phyloP scores from a whole-genome alignment of 306 rosid genomes.

The Gleditsia sinensis region DNA sequence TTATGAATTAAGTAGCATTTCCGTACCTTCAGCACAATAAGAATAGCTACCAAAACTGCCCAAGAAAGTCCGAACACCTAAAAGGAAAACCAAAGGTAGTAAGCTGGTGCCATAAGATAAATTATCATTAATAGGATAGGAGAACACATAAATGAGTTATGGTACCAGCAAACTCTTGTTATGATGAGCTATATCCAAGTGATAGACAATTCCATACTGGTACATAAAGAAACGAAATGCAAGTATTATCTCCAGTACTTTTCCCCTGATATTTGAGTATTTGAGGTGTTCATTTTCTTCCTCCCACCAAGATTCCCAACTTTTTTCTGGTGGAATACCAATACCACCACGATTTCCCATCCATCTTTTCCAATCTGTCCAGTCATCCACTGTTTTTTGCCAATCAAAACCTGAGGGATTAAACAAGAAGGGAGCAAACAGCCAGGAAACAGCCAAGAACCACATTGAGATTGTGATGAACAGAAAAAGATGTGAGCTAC shows the following conservation, averaged over 20 bases:
- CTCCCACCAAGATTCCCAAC: constrained; percentile 71
- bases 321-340: constrained; percentile 52
- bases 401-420: constrained; percentile 62
- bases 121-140: neutral
- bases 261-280: constrained; percentile 49
- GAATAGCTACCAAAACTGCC: constrained; percentile 12
- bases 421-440: constrained; percentile 57
- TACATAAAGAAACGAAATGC: constrained; percentile 53
- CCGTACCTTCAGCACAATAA: constrained; percentile 7
- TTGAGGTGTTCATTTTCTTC: constrained; percentile 60
- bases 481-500: constrained; percentile 4
- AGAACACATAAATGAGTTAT: neutral
- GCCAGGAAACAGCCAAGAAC: constrained; percentile 63
- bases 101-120: neutral
- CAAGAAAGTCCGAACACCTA: constrained; percentile 20
- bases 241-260: constrained; percentile 45
- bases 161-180: constrained; percentile 48
- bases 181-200: constrained; percentile 45
- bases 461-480: constrained; percentile 54
- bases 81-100: neutral
- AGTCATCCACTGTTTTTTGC: constrained; percentile 61
- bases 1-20: neutral
- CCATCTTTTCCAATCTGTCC: constrained; percentile 66
- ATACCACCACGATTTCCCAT: constrained; percentile 58
- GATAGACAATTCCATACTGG: constrained; percentile 58